A percentile compares a stretch with the other conserved stretches of the same genome.
Conservation (phyloP, 306 rosid species). For the Malus asiatica region DNA sequence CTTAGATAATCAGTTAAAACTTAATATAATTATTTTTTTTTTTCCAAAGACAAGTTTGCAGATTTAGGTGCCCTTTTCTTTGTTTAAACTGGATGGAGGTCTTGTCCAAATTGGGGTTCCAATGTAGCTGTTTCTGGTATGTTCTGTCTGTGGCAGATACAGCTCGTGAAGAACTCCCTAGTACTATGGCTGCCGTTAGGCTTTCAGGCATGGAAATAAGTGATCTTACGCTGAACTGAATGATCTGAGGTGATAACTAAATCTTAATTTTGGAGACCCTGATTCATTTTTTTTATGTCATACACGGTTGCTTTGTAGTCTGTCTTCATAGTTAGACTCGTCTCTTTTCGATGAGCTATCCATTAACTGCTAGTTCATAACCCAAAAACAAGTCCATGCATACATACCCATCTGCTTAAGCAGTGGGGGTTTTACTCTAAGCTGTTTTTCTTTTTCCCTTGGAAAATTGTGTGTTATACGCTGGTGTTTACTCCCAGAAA, state of each 20-base stretch:
- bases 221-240: conserved; percentile 62
- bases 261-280: not conserved
- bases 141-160: conserved; percentile 54
- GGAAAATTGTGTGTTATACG: not conserved
- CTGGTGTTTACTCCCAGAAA: not conserved
- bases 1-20: not conserved
- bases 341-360: not conserved
- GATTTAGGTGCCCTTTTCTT: not conserved
- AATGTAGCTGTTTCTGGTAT: not conserved
- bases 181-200: conserved; percentile 96
- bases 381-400: not conserved
- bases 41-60: not conserved
- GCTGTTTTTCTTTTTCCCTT: not conserved
- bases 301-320: not conserved
- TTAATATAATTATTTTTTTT: not conserved
- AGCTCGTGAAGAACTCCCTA: conserved; percentile 88
- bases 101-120: not conserved
- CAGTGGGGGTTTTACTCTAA: not conserved
- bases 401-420: not conserved
- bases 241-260: conserved; percentile 62
- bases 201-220: conserved; percentile 98
- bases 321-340: not conserved
- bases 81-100: not conserved
- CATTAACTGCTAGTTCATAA: not conserved
- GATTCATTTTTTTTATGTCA: not conserved